Percentiles rank a stretch among this genome's conserved stretches.
Evolutionary conservation across 768 basidiomycete species (phyloP).

Genomic region (Nidularia pulvinata): DNA sequence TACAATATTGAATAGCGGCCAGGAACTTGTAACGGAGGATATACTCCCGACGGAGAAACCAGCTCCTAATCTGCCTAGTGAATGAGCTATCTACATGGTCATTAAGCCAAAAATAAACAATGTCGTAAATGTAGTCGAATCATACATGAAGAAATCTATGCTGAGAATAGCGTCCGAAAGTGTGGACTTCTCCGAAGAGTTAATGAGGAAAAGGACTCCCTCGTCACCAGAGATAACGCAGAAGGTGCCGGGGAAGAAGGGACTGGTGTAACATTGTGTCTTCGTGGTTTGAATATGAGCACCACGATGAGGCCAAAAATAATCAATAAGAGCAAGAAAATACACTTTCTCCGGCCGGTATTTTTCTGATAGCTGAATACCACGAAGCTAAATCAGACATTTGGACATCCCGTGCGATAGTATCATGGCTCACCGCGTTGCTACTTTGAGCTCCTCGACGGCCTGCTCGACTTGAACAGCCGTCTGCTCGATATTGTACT

Average conservation of each 20-base stretch:
- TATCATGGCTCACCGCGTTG: slow-evolving; percentile 62
- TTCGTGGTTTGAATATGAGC: slow-evolving; percentile 90
- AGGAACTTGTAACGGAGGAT: too few relatives aligned
- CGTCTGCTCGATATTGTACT: slow-evolving; percentile 97
- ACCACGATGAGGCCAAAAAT: slow-evolving; percentile 88
- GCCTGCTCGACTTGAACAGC: slow-evolving; percentile 81
- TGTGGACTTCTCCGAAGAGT: too few relatives aligned
- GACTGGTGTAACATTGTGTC: slow-evolving; percentile 33
- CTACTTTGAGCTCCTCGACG: slow-evolving; percentile 80
- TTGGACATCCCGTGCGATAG: not conserved
- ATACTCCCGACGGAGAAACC: too few relatives aligned
- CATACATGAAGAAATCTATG: too few relatives aligned
- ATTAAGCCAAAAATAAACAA: not conserved
- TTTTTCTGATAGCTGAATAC: slow-evolving; percentile 84
- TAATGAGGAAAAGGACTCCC: too few relatives aligned
- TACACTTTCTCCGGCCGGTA: slow-evolving; percentile 91
- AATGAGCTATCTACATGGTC: not conserved
- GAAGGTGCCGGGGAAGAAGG: slow-evolving; percentile 17
- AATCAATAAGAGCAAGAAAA: slow-evolving; percentile 87
- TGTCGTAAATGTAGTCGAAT: slow-evolving; percentile 1
- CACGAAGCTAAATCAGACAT: slow-evolving; percentile 1
- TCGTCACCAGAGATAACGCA: slow-evolving; percentile 3
- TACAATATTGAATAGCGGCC: too few relatives aligned
- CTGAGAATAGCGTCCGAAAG: too few relatives aligned
- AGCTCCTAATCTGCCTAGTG: not conserved